A percentile compares a stretch with the other conserved stretches of the same genome.
Conservation (phyloP, 2,329 filamentous ascomycete species). For the Trichoderma afroharzianum region DNA sequence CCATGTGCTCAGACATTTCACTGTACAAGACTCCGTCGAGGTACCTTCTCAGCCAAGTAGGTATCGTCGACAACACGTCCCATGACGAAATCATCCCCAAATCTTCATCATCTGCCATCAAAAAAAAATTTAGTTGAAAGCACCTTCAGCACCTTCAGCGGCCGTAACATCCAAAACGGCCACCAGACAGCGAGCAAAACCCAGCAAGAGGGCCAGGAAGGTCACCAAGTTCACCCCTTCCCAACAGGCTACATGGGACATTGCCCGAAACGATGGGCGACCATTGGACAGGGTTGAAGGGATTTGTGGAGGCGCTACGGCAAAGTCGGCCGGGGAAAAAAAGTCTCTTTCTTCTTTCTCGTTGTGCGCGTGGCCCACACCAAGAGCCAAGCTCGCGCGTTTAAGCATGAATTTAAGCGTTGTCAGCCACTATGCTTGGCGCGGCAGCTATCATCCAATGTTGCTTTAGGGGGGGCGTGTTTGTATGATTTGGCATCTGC, state of each 20-base stretch:
- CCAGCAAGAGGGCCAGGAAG: no score
- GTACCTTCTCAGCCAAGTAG: not conserved
- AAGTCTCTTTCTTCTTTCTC: not conserved
- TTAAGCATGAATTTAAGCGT: conserved; percentile 52
- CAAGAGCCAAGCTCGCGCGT: conserved; percentile 27
- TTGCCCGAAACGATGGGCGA: not conserved
- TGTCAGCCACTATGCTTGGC: conserved; percentile 44
- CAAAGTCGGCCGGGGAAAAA: conserved; percentile 17
- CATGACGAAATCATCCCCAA: not conserved
- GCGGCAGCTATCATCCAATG: conserved; percentile 22
- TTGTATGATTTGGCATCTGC: not conserved
- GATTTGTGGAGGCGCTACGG: conserved; percentile 1
- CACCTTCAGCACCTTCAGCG: no score
- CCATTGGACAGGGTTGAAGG: not conserved
- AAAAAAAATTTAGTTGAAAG: no score
- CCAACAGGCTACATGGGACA: not conserved
- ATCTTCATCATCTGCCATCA: not conserved
- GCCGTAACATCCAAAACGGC: not conserved
- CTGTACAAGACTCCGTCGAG: not conserved
- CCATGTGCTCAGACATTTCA: not conserved
- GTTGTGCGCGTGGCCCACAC: conserved; percentile 14
- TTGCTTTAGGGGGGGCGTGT: conserved; percentile 14
- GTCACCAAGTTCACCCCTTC: not conserved
- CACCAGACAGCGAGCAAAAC: no score
- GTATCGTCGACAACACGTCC: not conserved